Conservation (phyloP, 2,329 filamentous ascomycete genomes). For the Atkinsonella texensis region DNA sequence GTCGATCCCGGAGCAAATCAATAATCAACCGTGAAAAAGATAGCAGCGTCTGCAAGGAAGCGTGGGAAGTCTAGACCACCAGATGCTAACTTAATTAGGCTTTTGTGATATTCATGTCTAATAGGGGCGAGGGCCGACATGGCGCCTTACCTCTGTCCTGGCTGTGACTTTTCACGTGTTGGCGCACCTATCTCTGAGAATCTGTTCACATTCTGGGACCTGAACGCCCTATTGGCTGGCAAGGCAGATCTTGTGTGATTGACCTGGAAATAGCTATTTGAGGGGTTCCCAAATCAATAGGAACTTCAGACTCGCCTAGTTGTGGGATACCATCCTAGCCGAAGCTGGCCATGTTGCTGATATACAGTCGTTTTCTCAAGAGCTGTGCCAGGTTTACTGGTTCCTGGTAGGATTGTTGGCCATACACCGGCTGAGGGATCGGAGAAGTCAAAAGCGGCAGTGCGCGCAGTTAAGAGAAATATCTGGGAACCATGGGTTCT, state of each 20-base stretch:
- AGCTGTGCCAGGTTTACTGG: neutral
- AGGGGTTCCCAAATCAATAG: neutral
- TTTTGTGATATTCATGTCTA: neutral
- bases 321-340: neutral
- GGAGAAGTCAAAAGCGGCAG: neutral
- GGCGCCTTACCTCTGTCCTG: neutral
- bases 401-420: neutral
- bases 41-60: too few species aligned
- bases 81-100: neutral
- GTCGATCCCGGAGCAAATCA: too few species aligned
- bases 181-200: neutral
- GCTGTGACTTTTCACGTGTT: neutral
- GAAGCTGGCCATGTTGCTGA: neutral
- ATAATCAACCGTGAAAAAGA: too few species aligned
- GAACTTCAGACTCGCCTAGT: neutral
- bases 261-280: neutral
- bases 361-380: neutral
- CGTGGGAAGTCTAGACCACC: too few species aligned
- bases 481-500: neutral
- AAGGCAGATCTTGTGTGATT: neutral
- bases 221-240: neutral
- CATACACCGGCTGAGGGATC: neutral
- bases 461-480: neutral
- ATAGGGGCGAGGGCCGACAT: neutral
- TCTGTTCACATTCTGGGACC: neutral